Evolutionary conservation across 108 stramenopile species (phyloP), one percentile per base, ranked within the genome.

Genomic region (Cyclotella cryptica): DNA sequence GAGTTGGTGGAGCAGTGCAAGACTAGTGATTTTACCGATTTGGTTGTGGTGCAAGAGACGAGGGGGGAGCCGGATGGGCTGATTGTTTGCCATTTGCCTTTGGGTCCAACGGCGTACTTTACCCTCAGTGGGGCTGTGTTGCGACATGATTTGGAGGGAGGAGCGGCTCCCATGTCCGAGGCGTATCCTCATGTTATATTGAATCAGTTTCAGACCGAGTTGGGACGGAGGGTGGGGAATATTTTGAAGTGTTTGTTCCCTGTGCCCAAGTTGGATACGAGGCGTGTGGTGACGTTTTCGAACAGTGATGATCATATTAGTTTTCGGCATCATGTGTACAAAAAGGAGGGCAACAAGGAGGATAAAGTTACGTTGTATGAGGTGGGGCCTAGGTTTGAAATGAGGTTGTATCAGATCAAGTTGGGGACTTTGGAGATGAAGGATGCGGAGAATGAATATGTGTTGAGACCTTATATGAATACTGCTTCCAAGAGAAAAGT

Each of bases 21-120:
- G 57, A 75, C 86, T 57, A 84, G 90, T 26, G 98, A 98, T 74
- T 98, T 99, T 76, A 98, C 98, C 15, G 99, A 99, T 86, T 83
- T 99, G 43, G 89, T 99, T 10, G 76, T 99, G 39, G 90, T 98
- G 26, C 97, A 97, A 72, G 99, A 99, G 74, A 99, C 98, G 13
- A 86, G 99, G n/a, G 99, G 99, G 43, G 96, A 98, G 84, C 99
- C 99, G 19, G 99, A 99, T 78, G 98, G 98, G 1, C 83, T 99
- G 69, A 90, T 98, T 9, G 88, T 99, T 51, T 98, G 93, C 74
- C 99, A 99, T 82, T 88, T 99, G 67, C 99, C 99, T 27, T 81
- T 97, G 53, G 99, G 99, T 10, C 99, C 99, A 5, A 99, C 98
- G 8, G 97, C 97, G 22, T 98, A 94, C 71, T 99, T 99, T 74